These are phyloP conservation scores for Citrus cavaleriei DNA, from an alignment of 345 rosid genomes.

Conservation along the genomic window DNA sequence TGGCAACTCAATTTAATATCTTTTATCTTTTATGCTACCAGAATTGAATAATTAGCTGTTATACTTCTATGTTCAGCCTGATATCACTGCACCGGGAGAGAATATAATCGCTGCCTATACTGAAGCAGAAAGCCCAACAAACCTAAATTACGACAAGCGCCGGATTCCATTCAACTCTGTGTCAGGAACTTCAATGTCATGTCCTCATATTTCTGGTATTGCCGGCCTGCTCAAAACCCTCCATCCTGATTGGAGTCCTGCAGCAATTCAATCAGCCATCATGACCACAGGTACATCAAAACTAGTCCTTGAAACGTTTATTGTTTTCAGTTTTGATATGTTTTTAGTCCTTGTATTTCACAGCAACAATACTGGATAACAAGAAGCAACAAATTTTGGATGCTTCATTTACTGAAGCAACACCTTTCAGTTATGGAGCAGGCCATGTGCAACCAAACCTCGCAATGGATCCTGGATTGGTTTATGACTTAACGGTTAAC, in stretches of 20 bases:
- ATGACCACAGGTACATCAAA: slow-evolving; percentile 59
- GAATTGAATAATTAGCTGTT: background rate
- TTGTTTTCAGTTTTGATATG: background rate
- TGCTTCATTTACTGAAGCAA: slow-evolving; percentile 37
- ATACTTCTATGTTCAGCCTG: slow-evolving; percentile 40
- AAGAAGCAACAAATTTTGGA: slow-evolving; percentile 37
- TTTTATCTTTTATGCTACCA: background rate
- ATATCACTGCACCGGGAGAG: slow-evolving; percentile 51
- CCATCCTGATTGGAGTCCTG: slow-evolving; percentile 69
- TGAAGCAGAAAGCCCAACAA: slow-evolving; percentile 52
- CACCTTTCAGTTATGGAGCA: slow-evolving; percentile 71
- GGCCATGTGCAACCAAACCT: slow-evolving; percentile 80
- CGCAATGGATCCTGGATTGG: slow-evolving; percentile 77
- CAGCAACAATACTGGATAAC: slow-evolving; percentile 62
- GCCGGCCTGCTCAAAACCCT: too few species aligned
- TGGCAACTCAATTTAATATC: background rate
- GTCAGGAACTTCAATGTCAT: slow-evolving; percentile 78
- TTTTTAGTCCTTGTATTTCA: background rate
- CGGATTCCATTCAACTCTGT: slow-evolving; percentile 42
- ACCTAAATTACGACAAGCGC: slow-evolving; percentile 42
- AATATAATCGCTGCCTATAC: slow-evolving; percentile 69
- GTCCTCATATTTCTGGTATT: slow-evolving; percentile 50
- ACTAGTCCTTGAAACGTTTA: background rate
- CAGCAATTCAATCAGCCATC: slow-evolving; percentile 78
- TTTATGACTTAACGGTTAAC: slow-evolving; percentile 45